These are phyloP conservation scores for Sphaerulina vaccinii DNA, from an alignment of 2,329 filamentous ascomycete genomes.

Conservation along the genomic window DNA sequence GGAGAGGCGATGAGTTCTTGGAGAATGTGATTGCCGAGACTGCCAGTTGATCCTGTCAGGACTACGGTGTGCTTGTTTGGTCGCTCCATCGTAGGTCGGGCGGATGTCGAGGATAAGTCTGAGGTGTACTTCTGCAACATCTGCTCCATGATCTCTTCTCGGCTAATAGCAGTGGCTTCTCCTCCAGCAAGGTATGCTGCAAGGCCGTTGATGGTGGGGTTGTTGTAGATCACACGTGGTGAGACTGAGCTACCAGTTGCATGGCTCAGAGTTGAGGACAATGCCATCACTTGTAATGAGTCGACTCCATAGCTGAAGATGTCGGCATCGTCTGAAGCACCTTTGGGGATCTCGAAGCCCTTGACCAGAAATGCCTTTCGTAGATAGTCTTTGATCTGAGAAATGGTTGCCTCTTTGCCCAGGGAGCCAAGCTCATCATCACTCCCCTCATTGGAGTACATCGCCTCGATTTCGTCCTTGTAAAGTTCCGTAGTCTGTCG, in stretches of 20 bases:
- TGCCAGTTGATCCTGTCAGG: conserved; percentile 40
- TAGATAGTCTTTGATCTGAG: conserved; percentile 21
- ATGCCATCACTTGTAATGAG: conserved; percentile 35
- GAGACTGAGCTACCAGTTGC: conserved; percentile 27
- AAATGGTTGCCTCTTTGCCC: conserved; percentile 18
- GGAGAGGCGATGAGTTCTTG: conserved; percentile 31
- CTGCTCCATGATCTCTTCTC: conserved; percentile 30
- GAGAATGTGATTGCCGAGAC: conserved; percentile 38
- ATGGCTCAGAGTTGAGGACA: conserved; percentile 31
- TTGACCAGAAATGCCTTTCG: conserved; percentile 21
- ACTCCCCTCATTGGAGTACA: conserved; percentile 41
- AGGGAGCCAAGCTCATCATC: conserved; percentile 19
- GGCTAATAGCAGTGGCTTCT: conserved; percentile 8
- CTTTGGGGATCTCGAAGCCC: conserved; percentile 15
- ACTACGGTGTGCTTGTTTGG: conserved; percentile 30
- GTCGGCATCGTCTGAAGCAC: conserved; percentile 32
- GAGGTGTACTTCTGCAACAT: conserved; percentile 36
- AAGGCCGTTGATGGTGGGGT: conserved; percentile 35
- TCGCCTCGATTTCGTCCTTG: conserved; percentile 47
- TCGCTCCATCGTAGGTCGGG: not conserved
- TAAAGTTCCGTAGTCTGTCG: conserved; percentile 38
- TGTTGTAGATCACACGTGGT: conserved; percentile 35
- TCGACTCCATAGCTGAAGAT: conserved; percentile 39
- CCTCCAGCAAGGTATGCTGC: conserved; percentile 21
- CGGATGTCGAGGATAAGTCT: conserved; percentile 17